Evolutionary conservation across 441 rosid genomes (phyloP).

Genomic region (Aquilaria agallochum): DNA sequence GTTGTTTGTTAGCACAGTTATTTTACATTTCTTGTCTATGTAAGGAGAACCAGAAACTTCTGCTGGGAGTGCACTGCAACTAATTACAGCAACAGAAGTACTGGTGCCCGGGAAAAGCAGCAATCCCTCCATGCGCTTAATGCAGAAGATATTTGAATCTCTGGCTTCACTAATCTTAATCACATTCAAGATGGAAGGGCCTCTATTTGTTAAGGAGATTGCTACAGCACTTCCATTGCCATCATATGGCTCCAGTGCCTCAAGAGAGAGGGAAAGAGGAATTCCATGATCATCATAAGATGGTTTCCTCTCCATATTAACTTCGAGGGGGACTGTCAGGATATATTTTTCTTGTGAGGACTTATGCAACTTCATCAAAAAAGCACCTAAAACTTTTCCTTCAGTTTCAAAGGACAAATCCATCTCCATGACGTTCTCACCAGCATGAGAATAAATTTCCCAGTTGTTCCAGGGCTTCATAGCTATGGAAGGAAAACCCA

Average conservation of each 20-base stretch:
- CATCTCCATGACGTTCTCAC: conserved; percentile 45
- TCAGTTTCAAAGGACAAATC: conserved; percentile 45
- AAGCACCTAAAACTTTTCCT: conserved; percentile 43
- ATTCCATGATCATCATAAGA: conserved; percentile 21
- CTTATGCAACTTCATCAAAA: conserved; percentile 50
- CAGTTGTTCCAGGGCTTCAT: conserved; percentile 45
- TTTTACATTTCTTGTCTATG: conserved; percentile 33
- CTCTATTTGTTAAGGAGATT: conserved; percentile 47
- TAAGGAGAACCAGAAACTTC: conserved; percentile 23
- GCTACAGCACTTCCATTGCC: conserved; percentile 26
- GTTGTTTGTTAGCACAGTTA: conserved; percentile 52
- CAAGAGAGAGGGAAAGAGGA: conserved; percentile 40
- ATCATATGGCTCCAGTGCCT: conserved; percentile 34
- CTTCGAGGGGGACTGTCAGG: conserved; percentile 57
- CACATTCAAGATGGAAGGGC: conserved; percentile 34
- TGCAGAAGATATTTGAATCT: conserved; percentile 32
- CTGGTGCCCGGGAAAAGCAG: conserved; percentile 57
- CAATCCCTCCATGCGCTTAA: conserved; percentile 52
- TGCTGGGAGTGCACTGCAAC: conserved; percentile 30
- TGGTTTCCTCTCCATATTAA: conserved; percentile 33
- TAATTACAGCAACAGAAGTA: conserved; percentile 47
- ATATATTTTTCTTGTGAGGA: conserved; percentile 35
- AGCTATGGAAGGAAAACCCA: conserved; percentile 41
- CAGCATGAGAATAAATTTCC: conserved; percentile 45
- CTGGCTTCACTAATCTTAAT: conserved; percentile 37